Evolutionary conservation across 1,284 basidiomycete species (phyloP).

Genomic region (Mycena sp.): DNA sequence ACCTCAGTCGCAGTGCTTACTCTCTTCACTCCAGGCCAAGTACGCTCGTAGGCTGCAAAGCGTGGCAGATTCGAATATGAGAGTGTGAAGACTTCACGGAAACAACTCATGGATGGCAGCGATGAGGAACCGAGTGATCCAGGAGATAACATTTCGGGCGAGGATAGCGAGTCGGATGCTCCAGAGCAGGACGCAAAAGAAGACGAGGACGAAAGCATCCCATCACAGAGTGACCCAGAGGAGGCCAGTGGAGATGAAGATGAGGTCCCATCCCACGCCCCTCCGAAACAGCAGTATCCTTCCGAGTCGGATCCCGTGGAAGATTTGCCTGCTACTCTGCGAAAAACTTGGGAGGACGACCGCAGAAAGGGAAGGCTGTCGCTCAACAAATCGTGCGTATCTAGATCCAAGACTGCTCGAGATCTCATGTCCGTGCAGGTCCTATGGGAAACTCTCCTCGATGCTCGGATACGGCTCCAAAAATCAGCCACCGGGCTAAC

Average conservation of each 20-base stretch:
- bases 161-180: conserved; percentile 45
- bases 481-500: conserved; percentile 76
- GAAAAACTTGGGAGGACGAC: conserved; percentile 70
- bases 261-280: neutral
- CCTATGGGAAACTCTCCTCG: conserved; percentile 86
- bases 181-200: no score
- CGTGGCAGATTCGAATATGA: conserved; percentile 81
- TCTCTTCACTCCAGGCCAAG: conserved; percentile 63
- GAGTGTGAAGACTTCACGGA: conserved; percentile 70
- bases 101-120: conserved; percentile 59
- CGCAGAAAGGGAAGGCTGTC: conserved; percentile 83
- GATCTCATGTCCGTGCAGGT: conserved; percentile 54
- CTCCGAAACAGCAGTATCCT: conserved; percentile 2
- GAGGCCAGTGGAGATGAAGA: conserved; percentile 29
- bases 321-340: conserved; percentile 63
- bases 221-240: conserved; percentile 35
- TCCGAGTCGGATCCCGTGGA: conserved; percentile 39
- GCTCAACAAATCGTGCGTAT: conserved; percentile 80
- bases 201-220: conserved; percentile 43
- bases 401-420: conserved; percentile 9
- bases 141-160: conserved; percentile 40
- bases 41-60: conserved; percentile 70
- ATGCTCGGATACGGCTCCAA: conserved; percentile 89
- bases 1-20: conserved; percentile 13
- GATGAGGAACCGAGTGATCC: conserved; percentile 49